Base-by-base conservation (phyloP, 2,329 filamentous ascomycete genomes). In the Didymella keratinophila region DNA sequence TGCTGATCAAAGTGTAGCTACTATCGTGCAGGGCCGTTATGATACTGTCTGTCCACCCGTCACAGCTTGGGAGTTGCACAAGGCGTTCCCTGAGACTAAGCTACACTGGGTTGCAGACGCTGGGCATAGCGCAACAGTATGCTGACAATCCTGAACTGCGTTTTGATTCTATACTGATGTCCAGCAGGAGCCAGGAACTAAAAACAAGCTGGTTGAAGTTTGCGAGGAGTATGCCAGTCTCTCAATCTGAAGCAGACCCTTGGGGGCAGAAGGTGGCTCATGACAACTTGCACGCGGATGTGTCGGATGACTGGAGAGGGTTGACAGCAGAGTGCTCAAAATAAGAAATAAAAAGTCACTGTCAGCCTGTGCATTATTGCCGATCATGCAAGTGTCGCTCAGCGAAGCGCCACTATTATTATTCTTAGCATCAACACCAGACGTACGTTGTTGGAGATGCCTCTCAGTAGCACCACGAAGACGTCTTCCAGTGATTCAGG, bases 21-120 rank as follows among this genome's bases (percentile, higher is more conserved):
- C 72, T 10, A 80, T 82, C 37, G 72, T 81, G 14, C 79, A 82
- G 60, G 80, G 80, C 0, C 72, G 80, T n/a, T 80, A 81, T 50
- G 80, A 81, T 65, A 66, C 81, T 14, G 76, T 81, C 3, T 81
- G 79, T 59, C 78, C 80, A 5, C 73, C 79, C 3, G 73, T 76
- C 54, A 78, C 77, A 18, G 78, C 77, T 18, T 81, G 78, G 77
- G 76, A 78, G 11, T 54, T 82, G 36, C 77, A 80, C 50, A 73
- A 80, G 54, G 74, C 73, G 5, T 72, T 78, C 52, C 74, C 75
- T 4, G 65, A 71, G 53, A 73, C 73, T 7, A 71, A 62, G 53
- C 49, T 78, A 53, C 65, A 72, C 53, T 76, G 68, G 63, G 61
- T 75, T 23, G 52, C 61, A 25, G 73, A 75, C 62, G 72, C 76